Percentiles rank a stretch among this genome's conserved stretches.
phyloP scores from a whole-genome alignment of 2,329 filamentous ascomycete genomes.

The Colletotrichum cereale region DNA sequence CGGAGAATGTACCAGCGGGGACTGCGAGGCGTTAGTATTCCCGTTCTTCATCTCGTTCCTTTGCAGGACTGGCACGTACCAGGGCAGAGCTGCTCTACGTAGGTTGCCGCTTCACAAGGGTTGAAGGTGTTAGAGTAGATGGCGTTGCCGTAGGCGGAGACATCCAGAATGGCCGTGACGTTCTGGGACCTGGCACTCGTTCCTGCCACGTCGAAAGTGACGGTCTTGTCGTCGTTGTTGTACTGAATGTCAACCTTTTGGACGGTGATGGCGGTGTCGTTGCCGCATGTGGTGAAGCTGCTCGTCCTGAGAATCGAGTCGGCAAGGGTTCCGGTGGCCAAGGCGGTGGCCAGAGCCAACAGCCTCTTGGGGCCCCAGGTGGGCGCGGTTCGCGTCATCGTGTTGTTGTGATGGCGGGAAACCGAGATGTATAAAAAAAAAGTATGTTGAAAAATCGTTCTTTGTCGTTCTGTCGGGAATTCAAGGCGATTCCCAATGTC shows the following conservation, averaged over 20 bases:
- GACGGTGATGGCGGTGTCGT: constrained; percentile 69
- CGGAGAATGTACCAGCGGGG: constrained; percentile 79
- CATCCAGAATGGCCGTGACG: constrained; percentile 80
- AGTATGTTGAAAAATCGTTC: constrained; percentile 4
- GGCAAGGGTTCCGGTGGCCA: constrained; percentile 66
- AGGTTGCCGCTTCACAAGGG: constrained; percentile 78
- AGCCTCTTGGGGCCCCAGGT: constrained; percentile 48
- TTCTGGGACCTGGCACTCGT: constrained; percentile 81
- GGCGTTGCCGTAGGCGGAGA: constrained; percentile 85
- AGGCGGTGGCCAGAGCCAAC: constrained; percentile 52
- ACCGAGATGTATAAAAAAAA: constrained; percentile 7
- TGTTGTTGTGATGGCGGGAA: constrained; percentile 25
- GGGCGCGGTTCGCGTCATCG: constrained; percentile 51
- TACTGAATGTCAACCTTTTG: constrained; percentile 83
- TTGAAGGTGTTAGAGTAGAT: constrained; percentile 87
- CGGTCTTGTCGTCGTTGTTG: constrained; percentile 77
- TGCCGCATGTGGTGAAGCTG: constrained; percentile 80
- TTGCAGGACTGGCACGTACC: constrained; percentile 61
- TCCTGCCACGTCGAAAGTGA: constrained; percentile 87
- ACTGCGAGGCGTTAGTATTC: constrained; percentile 61
- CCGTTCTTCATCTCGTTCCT: constrained; percentile 2
- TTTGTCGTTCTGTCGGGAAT: constrained; percentile 32
- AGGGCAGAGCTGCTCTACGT: constrained; percentile 83
- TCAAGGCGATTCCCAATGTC: constrained; percentile 21
- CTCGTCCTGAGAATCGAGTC: constrained; percentile 82